phyloP scores from a whole-genome alignment of 179 eudicot genomes.

The Carnegiea gigantea region DNA sequence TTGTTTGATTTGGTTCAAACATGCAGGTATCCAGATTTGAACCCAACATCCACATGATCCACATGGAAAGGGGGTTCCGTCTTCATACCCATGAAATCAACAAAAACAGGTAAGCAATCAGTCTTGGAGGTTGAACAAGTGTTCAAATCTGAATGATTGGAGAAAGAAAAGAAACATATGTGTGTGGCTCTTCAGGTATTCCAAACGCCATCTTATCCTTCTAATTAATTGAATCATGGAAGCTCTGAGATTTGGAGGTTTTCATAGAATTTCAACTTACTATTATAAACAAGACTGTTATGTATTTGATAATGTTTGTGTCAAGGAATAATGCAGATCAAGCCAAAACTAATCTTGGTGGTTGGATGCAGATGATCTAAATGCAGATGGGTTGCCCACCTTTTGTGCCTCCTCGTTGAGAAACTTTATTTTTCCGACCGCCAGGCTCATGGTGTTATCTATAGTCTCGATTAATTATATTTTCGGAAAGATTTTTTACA shows the following conservation, averaged over 20 bases:
- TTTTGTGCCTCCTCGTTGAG: neutral
- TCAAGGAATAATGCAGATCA: neutral
- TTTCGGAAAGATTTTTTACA: neutral
- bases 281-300: neutral
- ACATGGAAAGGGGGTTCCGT: neutral
- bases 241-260: slow-evolving; percentile 3
- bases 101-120: neutral
- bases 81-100: neutral
- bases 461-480: neutral
- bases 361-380: neutral
- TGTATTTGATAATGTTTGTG: neutral
- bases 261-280: neutral
- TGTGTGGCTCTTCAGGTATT: slow-evolving; percentile 12
- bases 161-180: neutral
- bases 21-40: neutral
- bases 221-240: neutral
- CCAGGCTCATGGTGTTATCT: neutral
- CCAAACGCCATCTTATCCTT: neutral
- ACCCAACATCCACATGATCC: neutral
- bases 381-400: slow-evolving; percentile 4
- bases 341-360: neutral
- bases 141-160: neutral
- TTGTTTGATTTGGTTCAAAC: slow-evolving; percentile 5
- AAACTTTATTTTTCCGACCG: neutral
- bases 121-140: neutral